phyloP scores from a whole-genome alignment of 2,329 filamentous ascomycete genomes.

The Verticillium nubilum region DNA sequence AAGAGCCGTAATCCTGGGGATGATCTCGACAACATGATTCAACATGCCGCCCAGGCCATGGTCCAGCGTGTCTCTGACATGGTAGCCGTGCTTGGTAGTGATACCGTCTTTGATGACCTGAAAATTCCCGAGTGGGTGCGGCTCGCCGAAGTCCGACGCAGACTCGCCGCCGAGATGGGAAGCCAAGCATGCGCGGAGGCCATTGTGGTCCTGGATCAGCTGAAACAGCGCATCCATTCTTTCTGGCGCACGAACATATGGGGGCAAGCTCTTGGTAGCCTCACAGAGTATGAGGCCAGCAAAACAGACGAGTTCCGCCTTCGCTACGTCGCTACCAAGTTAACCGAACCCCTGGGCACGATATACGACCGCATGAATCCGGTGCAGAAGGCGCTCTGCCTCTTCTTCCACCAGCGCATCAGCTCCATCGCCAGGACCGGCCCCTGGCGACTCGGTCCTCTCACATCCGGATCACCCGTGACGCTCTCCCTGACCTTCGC shows the following conservation, averaged over 20 bases:
- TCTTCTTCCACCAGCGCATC: conserved; percentile 28
- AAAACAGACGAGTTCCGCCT: conserved; percentile 26
- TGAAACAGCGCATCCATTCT: conserved; percentile 15
- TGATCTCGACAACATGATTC: conserved; percentile 48
- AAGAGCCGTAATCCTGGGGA: conserved; percentile 43
- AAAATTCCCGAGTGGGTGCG: conserved; percentile 27
- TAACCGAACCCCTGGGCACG: conserved; percentile 6
- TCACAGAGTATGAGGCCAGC: background rate
- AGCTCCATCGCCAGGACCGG: conserved; percentile 1
- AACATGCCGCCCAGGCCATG: conserved; percentile 52
- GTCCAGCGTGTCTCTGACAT: conserved; percentile 35
- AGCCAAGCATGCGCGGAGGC: conserved; percentile 4
- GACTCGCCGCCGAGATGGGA: conserved; percentile 14
- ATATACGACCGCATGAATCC: conserved; percentile 21
- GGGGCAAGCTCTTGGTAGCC: conserved; percentile 1
- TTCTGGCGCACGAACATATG: conserved; percentile 1
- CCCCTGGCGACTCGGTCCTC: background rate
- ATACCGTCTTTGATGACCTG: conserved; percentile 23
- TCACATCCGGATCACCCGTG: background rate
- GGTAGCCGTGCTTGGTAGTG: conserved; percentile 24
- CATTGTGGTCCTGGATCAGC: conserved; percentile 9
- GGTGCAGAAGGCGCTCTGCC: conserved; percentile 27
- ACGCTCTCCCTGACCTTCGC: background rate
- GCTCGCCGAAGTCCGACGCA: conserved; percentile 8
- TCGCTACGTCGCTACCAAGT: conserved; percentile 26